Percentiles rank a stretch among this genome's conserved stretches.
Conservation (phyloP, 768 basidiomycete genomes). For the Boletus speciosus region DNA sequence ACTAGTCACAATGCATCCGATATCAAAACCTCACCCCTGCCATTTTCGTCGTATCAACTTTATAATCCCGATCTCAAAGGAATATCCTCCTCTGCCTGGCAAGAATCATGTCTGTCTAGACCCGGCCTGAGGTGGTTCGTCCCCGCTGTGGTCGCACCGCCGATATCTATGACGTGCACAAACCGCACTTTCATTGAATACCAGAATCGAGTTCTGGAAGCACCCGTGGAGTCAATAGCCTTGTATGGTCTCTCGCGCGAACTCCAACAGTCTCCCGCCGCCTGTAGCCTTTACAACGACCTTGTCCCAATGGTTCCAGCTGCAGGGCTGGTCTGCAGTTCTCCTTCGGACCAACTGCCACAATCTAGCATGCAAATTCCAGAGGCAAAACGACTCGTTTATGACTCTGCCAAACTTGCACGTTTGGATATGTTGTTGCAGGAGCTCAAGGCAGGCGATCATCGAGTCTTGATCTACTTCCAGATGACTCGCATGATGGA, state of each 20-base stretch:
- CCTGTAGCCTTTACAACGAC: conserved; percentile 44
- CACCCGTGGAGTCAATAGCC: conserved; percentile 69
- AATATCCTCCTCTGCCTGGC: conserved; percentile 65
- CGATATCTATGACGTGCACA: conserved; percentile 67
- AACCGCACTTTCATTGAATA: conserved; percentile 78
- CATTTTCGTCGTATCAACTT: conserved; percentile 30
- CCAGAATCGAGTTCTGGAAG: conserved; percentile 57
- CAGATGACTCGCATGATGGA: conserved; percentile 99
- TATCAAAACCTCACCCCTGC: conserved; percentile 14
- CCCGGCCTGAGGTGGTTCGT: conserved; percentile 80
- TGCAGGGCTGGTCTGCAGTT: conserved; percentile 62
- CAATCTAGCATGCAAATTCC: conserved; percentile 86
- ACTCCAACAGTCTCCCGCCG: conserved; percentile 54
- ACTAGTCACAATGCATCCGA: conserved; percentile 18
- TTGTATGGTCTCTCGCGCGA: conserved; percentile 81
- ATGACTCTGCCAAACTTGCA: conserved; percentile 95
- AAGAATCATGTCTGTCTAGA: conserved; percentile 76
- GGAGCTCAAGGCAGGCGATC: conserved; percentile 88
- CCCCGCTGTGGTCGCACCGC: conserved; percentile 82
- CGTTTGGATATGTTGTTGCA: conserved; percentile 85
- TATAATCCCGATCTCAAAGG: conserved; percentile 47
- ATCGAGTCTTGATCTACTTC: conserved; percentile 95
- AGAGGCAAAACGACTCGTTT: conserved; percentile 90
- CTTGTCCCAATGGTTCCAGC: conserved; percentile 60
- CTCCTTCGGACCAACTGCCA: conserved; percentile 73